Conservation (phyloP, 805 yeast species). For the Wickerhamomyces chaumierensis region DNA sequence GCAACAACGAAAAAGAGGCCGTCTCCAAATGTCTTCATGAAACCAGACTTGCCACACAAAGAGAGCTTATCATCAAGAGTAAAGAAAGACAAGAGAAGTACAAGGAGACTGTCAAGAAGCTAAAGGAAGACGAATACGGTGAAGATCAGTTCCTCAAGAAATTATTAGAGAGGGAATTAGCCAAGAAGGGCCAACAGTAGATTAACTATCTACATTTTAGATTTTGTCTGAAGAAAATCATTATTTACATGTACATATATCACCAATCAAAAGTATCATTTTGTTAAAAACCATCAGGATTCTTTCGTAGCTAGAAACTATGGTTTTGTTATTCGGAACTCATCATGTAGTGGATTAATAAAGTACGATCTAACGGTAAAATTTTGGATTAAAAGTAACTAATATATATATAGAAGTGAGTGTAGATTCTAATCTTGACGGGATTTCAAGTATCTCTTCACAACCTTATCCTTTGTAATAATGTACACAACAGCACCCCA, state of each 20-base stretch:
- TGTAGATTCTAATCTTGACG: conserved; percentile 77
- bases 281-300: too few species aligned
- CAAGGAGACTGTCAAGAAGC: conserved; percentile 45
- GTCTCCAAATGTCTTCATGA: conserved; percentile 70
- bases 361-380: not conserved
- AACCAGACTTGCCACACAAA: conserved; percentile 56
- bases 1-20: conserved; percentile 77
- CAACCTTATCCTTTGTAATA: conserved; percentile 83
- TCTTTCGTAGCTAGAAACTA: too few species aligned
- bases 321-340: too few species aligned
- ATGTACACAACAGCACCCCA: conserved; percentile 97
- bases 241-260: too few species aligned
- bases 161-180: conserved; percentile 44
- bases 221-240: too few species aligned
- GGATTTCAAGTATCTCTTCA: conserved; percentile 78
- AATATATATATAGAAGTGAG: too few species aligned
- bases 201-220: too few species aligned
- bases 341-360: not conserved
- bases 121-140: conserved; percentile 73
- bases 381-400: too few species aligned
- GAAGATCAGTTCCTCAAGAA: conserved; percentile 60
- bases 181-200: conserved; percentile 19
- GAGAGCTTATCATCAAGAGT: conserved; percentile 37
- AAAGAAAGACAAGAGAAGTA: conserved; percentile 43
- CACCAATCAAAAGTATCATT: too few species aligned